Base-by-base conservation (phyloP, 2,329 filamentous ascomycete genomes). In the Decorospora gaudefroyi region DNA sequence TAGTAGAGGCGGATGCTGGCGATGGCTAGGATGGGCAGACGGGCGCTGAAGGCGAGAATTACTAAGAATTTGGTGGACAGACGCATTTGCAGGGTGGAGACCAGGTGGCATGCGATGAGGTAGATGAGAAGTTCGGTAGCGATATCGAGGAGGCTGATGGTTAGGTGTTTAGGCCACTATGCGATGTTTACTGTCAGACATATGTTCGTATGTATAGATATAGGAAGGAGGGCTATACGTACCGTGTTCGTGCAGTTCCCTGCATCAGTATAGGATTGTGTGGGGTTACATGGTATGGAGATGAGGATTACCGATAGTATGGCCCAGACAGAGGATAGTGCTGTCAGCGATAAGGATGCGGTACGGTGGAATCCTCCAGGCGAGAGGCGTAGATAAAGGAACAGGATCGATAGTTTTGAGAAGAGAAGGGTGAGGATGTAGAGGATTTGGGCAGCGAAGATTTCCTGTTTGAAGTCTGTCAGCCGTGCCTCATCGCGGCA, bases 81-180 rank as follows among this genome's bases (percentile, higher is more conserved):
- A 6, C 50, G 48, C 65, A 67, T 67, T n/a, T 66, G 54, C 0
- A 68, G 57, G 6, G 48, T 46, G 32, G 57, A 60, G 6, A 67
- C 54, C 1, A 68, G 33, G 16, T 57, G 53, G 3, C 62, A 18
- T 3, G 63, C 59, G n/a, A 61, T 55, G 27, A 51, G n/a, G 38
- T 67, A 64, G 45, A 67, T 65, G 26, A 54, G 21, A 4, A 46
- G 32, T 44, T 67, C 64, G 17, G 55, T 67, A 1, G 51, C 17
- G 32, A 67, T 63, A 42, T 67, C 64, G 28, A 65, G 40, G 11
- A 53, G 43, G 19, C 51, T 51, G 30, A 67, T 62, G 19, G 60
- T 54, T 15, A 63, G 49, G 64, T 62, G 67, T 51, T 61, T 64
- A 19, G 55, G 48, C 50, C 53, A 60, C 62, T 67, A 21, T 6